A percentile compares a stretch with the other conserved stretches of the same genome.
phyloP scores from a whole-genome alignment of 495 filamentous ascomycete species.

The Gamarada debralockiae region DNA sequence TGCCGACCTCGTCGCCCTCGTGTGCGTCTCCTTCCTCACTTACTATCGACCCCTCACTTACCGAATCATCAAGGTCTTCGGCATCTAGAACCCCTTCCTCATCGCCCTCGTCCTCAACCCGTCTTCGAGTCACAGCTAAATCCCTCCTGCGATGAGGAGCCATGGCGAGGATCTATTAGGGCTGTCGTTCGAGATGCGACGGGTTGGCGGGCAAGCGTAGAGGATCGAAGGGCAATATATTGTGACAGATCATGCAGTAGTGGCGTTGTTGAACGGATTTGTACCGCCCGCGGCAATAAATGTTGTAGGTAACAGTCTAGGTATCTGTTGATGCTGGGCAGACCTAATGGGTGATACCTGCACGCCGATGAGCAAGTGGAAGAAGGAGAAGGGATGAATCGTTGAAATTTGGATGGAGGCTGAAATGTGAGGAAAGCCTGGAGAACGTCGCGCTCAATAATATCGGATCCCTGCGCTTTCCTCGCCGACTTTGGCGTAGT shows the following conservation, averaged over 20 bases:
- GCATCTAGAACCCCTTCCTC: constrained; percentile 64
- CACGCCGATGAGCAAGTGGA: constrained; percentile 25
- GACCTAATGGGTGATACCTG: constrained; percentile 24
- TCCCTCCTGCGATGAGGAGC: constrained; percentile 62
- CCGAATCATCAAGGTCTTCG: constrained; percentile 71
- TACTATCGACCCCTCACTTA: constrained; percentile 73
- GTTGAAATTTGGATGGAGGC: constrained; percentile 22
- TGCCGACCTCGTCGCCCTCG: constrained; percentile 62
- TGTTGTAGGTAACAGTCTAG: constrained; percentile 13
- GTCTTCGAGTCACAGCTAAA: constrained; percentile 70
- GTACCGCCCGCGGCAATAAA: constrained; percentile 29
- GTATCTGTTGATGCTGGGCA: constrained; percentile 13
- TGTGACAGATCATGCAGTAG: constrained; percentile 28
- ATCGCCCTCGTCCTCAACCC: constrained; percentile 76
- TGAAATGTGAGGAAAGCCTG: constrained; percentile 19
- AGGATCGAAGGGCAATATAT: constrained; percentile 24
- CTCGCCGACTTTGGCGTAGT: not conserved
- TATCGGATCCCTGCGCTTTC: not conserved
- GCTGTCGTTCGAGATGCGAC: constrained; percentile 23
- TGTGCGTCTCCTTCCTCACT: constrained; percentile 68
- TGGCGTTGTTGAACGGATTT: constrained; percentile 21
- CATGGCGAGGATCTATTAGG: constrained; percentile 43
- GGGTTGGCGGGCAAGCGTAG: constrained; percentile 24
- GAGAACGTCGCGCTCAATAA: constrained; percentile 1
- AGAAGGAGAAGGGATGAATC: constrained; percentile 20